Evolutionary conservation across 1,284 basidiomycete genomes (phyloP), one percentile per base, ranked within the genome.

Genomic region (Puccinia coronata): DNA sequence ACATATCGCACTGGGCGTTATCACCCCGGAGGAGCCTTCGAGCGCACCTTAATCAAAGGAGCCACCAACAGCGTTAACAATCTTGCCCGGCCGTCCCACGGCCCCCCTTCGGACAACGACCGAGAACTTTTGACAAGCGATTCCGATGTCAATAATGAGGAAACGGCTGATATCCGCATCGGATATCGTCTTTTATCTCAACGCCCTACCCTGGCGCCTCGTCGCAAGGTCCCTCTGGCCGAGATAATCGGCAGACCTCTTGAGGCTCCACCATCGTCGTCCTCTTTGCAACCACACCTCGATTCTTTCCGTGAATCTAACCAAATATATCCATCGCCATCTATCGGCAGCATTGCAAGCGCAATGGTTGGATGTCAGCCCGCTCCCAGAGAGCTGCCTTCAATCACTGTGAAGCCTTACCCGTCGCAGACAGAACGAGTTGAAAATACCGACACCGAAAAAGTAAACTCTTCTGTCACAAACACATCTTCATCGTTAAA

Each of bases 191-290:
- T 78, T 20, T 12, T 34, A 39, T 78, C 65, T 41, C 63, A 78
- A 1, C 63, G 63, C 65, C 76, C 41, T 16, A 25, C 51, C 39
- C 51, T n/a, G 23, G 43, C 55, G 41, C 47, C 49, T 43, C 77
- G 77, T 28, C 51, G 63, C 25, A 80, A 80, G 31, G 77, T 80
- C 12, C 77, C 77, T 36, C 28, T 80, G 16, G 77, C 65, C 23
- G 77, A 80, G 31, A 70, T 80, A 23, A 80, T 80, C 34, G 77
- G 77, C 53, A 55, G 55, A 61, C 77, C 77, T n/a, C 49, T 57
- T 41, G 57, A 59, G 61, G 16, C 69, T 53, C 57, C 65, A 59
- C 41, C 67, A 53, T 59, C 77, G 39, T 23, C 51, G 57, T 39
- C 74, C 14, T 77, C 57, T 28, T 49, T 74, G 51, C 49, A 74